Evolutionary conservation across 768 basidiomycete species (phyloP).

Genomic region (Chlorophyllum brunneum): DNA sequence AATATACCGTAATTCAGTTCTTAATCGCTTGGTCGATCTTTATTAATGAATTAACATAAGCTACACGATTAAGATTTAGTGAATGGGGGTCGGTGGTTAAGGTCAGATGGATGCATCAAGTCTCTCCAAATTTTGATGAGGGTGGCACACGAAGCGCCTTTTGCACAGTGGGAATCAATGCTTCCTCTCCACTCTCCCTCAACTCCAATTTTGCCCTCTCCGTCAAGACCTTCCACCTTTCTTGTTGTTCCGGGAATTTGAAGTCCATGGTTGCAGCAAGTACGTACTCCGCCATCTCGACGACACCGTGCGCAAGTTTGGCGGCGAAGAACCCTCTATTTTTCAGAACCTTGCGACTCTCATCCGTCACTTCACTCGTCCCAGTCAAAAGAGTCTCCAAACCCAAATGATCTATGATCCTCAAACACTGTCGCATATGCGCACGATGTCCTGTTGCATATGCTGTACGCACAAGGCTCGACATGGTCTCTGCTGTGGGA

Average conservation of each 20-base stretch:
- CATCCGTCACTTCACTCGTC: slow-evolving; percentile 19
- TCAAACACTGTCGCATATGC: slow-evolving; percentile 55
- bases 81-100: too few relatives aligned
- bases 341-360: slow-evolving; percentile 30
- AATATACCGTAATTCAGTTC: not conserved
- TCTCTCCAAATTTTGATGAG: not conserved
- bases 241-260: slow-evolving; percentile 21
- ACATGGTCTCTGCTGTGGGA: slow-evolving; percentile 52
- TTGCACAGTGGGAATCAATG: slow-evolving; percentile 7
- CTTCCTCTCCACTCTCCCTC: slow-evolving; percentile 2
- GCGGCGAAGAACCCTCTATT: slow-evolving; percentile 36
- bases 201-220: slow-evolving; percentile 11
- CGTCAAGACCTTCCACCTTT: slow-evolving; percentile 26
- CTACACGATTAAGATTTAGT: too few relatives aligned
- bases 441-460: slow-evolving; percentile 43
- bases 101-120: not conserved
- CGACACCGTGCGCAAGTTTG: slow-evolving; percentile 46
- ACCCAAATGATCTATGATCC: slow-evolving; percentile 51
- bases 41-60: too few relatives aligned
- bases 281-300: slow-evolving; percentile 36
- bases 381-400: slow-evolving; percentile 30
- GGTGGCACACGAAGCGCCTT: not conserved
- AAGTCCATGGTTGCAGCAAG: slow-evolving; percentile 20
- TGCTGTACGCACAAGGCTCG: slow-evolving; percentile 57
- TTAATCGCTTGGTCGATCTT: too few relatives aligned